Percentiles rank a stretch among this genome's conserved stretches.
Conservation (phyloP, 129 eudicot species). For the Apium graveolens region DNA sequence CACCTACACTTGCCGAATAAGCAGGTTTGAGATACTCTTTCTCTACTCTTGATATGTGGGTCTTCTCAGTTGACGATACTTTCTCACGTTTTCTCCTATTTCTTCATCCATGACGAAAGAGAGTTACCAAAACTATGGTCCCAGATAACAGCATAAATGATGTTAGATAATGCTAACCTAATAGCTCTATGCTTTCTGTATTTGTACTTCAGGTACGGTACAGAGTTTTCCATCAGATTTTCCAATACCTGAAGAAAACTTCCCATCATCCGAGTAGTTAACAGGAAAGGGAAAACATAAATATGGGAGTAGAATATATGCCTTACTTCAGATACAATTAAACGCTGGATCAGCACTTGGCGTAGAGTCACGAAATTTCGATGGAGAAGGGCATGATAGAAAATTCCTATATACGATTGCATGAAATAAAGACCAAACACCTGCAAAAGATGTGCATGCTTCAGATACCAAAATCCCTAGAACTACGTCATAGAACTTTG, state of each 20-base stretch:
- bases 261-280: neutral
- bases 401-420: slow-evolving; percentile 91
- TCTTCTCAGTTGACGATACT: slow-evolving; percentile 43
- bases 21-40: slow-evolving; percentile 86
- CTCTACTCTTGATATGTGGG: slow-evolving; percentile 59
- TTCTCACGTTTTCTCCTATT: slow-evolving; percentile 53
- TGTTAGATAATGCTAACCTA: slow-evolving; percentile 36
- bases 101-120: slow-evolving; percentile 25
- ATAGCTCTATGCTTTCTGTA: slow-evolving; percentile 70
- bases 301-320: neutral
- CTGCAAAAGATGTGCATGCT: slow-evolving; percentile 28
- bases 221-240: slow-evolving; percentile 70
- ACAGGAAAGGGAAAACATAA: neutral
- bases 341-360: slow-evolving; percentile 71
- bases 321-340: slow-evolving; percentile 73
- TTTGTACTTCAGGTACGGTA: slow-evolving; percentile 76
- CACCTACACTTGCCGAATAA: slow-evolving; percentile 79
- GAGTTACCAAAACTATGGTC: slow-evolving; percentile 9
- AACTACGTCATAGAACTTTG: neutral
- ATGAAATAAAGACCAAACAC: slow-evolving; percentile 91
- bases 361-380: slow-evolving; percentile 87
- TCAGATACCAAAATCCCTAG: neutral
- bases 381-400: slow-evolving; percentile 82
- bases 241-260: slow-evolving; percentile 56
- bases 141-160: neutral